These are phyloP conservation scores for Thalia dealbata DNA, from an alignment of 176 grass and related monocot genomes.

Conservation along the genomic window DNA sequence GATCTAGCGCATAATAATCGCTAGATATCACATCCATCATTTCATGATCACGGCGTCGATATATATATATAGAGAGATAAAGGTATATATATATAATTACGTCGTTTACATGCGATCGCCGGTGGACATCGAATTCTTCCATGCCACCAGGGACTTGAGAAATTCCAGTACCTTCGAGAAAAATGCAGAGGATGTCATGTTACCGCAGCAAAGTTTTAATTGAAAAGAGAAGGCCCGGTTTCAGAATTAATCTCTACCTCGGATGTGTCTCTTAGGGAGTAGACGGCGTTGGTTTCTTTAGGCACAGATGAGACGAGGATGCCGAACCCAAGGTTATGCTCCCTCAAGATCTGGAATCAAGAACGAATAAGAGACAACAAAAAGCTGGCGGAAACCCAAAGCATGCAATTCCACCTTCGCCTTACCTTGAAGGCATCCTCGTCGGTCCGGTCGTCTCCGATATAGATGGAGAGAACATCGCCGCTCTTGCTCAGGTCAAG, in stretches of 20 bases:
- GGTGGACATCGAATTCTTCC: constrained; percentile 31
- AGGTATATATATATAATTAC: background rate
- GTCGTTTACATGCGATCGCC: background rate
- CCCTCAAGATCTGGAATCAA: constrained; percentile 37
- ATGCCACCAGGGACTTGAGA: constrained; percentile 51
- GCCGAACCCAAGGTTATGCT: constrained; percentile 51
- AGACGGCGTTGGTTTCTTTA: constrained; percentile 68
- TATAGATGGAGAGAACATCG: constrained; percentile 71
- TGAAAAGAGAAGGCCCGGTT: background rate
- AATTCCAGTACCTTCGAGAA: constrained; percentile 57
- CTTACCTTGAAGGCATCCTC: constrained; percentile 95
- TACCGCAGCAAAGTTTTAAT: background rate
- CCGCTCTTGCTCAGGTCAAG: constrained; percentile 40
- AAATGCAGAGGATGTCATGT: background rate
- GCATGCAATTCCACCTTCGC: background rate
- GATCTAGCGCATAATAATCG: background rate
- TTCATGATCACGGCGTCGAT: background rate
- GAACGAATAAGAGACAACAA: background rate
- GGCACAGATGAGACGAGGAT: constrained; percentile 72
- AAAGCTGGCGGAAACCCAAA: background rate
- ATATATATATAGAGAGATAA: background rate
- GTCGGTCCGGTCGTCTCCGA: constrained; percentile 90
- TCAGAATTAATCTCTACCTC: constrained; percentile 45
- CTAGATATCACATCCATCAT: background rate
- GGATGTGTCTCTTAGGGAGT: constrained; percentile 78